phyloP scores from a whole-genome alignment of 139 green algal species.

The Chlorella sp. region DNA sequence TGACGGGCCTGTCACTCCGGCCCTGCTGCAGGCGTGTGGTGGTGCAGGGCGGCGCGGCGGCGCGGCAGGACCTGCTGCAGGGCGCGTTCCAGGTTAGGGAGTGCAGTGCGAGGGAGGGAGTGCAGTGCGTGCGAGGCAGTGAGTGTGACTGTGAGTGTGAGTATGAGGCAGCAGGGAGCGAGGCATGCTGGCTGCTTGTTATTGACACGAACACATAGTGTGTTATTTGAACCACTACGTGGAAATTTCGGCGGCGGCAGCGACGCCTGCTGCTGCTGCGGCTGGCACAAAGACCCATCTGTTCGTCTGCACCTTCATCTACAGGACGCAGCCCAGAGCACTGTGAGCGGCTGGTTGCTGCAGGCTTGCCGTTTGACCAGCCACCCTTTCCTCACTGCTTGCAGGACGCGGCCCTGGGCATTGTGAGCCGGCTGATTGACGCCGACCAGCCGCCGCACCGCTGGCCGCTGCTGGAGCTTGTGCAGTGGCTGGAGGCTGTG shows the following conservation, averaged over 20 bases:
- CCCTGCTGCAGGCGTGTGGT: constrained; percentile 29
- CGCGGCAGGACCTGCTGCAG: constrained; percentile 20
- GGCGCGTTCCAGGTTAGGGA: constrained; percentile 28
- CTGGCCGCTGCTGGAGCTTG: constrained; percentile 10
- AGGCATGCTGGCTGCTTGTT: not conserved
- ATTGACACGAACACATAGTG: not conserved
- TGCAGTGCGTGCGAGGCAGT: no score
- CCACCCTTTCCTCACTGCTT: not conserved
- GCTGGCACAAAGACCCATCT: no score
- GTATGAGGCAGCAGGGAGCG: no score
- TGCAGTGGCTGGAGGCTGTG: not conserved
- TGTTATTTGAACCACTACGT: not conserved
- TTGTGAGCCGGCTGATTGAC: constrained; percentile 23
- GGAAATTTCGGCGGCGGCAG: not conserved
- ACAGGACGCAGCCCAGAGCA: no score
- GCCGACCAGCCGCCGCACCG: not conserved
- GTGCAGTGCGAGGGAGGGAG: no score
- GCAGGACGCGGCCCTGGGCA: not conserved
- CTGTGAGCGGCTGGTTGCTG: no score
- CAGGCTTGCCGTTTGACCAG: no score
- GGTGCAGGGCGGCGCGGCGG: constrained; percentile 7
- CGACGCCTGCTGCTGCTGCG: not conserved
- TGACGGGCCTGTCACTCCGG: no score
- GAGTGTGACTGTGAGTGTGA: no score
- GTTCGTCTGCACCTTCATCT: no score